These are phyloP conservation scores for Fusarium pseudoanthophilum DNA, from an alignment of 2,329 filamentous ascomycete species.

Conservation along the genomic window DNA sequence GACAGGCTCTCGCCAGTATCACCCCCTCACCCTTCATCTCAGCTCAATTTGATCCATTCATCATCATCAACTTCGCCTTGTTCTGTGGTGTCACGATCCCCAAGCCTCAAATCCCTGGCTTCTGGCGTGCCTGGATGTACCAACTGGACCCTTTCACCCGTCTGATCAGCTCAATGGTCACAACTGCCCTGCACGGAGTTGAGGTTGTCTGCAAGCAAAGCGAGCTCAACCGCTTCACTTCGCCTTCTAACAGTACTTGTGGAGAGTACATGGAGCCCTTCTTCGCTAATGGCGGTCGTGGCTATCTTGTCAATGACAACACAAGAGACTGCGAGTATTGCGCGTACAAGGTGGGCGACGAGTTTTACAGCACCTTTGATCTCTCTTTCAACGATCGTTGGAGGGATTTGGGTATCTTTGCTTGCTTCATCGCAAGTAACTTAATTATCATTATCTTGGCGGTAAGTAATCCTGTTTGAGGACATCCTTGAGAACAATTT, in stretches of 20 bases:
- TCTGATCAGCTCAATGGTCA: slow-evolving; percentile 71
- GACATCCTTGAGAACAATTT: background rate
- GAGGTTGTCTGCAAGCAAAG: slow-evolving; percentile 59
- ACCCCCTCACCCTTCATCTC: slow-evolving; percentile 84
- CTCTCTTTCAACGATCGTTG: slow-evolving; percentile 77
- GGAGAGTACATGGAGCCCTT: slow-evolving; percentile 44
- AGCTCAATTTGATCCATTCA: slow-evolving; percentile 81
- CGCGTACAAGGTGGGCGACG: slow-evolving; percentile 77
- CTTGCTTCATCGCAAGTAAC: slow-evolving; percentile 82
- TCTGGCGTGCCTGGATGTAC: slow-evolving; percentile 83
- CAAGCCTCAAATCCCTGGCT: slow-evolving; percentile 75
- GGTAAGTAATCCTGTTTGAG: slow-evolving; percentile 53
- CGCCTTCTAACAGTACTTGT: slow-evolving; percentile 60
- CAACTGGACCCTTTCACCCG: slow-evolving; percentile 72
- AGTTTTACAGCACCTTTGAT: slow-evolving; percentile 78
- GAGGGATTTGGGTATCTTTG: slow-evolving; percentile 84
- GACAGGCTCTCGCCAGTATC: slow-evolving; percentile 78
- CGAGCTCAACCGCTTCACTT: slow-evolving; percentile 72
- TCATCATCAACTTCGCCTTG: slow-evolving; percentile 83
- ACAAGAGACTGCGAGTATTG: slow-evolving; percentile 82
- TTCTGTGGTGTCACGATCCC: slow-evolving; percentile 92
- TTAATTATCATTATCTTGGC: slow-evolving; percentile 68
- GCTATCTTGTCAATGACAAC: slow-evolving; percentile 75
- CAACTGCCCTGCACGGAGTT: slow-evolving; percentile 68
- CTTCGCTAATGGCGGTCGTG: slow-evolving; percentile 66